Conservation (phyloP, 2,329 filamentous ascomycete genomes). For the Setomelanomma holmii region DNA sequence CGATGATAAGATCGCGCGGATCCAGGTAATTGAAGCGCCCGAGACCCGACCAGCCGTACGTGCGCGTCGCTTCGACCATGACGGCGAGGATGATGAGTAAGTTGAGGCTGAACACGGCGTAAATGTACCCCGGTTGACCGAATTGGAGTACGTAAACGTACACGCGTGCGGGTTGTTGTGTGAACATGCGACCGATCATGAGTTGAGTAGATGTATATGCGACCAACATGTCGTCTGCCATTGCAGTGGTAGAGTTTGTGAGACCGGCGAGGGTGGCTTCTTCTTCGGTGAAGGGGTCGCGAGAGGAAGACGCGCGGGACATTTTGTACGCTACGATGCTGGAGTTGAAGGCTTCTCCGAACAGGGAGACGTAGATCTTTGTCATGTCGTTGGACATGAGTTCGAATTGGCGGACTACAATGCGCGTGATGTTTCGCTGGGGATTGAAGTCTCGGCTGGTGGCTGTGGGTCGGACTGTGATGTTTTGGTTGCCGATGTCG, state of each 20-base stretch:
- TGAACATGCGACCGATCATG: conserved; percentile 36
- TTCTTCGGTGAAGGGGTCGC: conserved; percentile 19
- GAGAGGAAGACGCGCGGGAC: conserved; percentile 16
- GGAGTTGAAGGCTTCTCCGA: conserved; percentile 46
- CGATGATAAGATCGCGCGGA: conserved; percentile 37
- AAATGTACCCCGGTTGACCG: conserved; percentile 37
- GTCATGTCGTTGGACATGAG: conserved; percentile 49
- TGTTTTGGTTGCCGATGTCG: conserved; percentile 34
- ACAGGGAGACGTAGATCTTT: conserved; percentile 46
- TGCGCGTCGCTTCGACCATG: conserved; percentile 30
- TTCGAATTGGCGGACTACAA: conserved; percentile 43
- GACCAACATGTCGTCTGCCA: conserved; percentile 39
- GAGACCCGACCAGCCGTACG: conserved; percentile 29
- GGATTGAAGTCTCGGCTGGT: conserved; percentile 35
- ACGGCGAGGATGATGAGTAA: conserved; percentile 30
- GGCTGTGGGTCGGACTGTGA: conserved; percentile 27
- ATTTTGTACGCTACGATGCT: conserved; percentile 41
- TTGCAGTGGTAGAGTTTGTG: conserved; percentile 30
- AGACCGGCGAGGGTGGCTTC: conserved; percentile 34
- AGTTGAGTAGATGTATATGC: conserved; percentile 45
- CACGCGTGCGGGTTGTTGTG: conserved; percentile 17
- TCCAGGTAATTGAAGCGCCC: conserved; percentile 40
- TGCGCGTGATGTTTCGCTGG: conserved; percentile 37
- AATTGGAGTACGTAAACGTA: conserved; percentile 30
- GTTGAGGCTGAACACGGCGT: conserved; percentile 38